Evolutionary conservation across 73 alveolate genomes (phyloP), one percentile per base, ranked within the genome.

Genomic region (Blepharisma japonicum): DNA sequence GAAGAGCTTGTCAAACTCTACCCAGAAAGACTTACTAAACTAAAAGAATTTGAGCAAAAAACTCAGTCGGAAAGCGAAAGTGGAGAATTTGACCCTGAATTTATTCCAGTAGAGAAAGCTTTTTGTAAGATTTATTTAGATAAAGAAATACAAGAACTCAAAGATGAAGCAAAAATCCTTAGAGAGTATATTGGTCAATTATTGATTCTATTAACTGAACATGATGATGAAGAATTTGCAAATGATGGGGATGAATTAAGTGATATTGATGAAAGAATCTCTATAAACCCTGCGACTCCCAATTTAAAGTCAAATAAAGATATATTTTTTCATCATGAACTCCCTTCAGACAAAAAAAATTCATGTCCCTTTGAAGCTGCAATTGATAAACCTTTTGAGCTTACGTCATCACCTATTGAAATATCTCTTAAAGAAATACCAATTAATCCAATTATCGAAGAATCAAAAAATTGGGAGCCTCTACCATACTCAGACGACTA

Each of bases 401-500:
- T 32, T 32, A 32, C 42, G 46, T 61, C 49, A 18, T 20, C 74
- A n/a, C 14, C 14, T 14, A 61, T 9, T 9, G 39, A 61, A 61
- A 25, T 20, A 14, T 11, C n/a, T 2, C 4, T 9, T 2, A 8
- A 61, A 61, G 46, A 9, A 9, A 25, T n/a, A 61, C 18, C 11
- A 61, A 14, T 61, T 25, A 25, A 61, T 2, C 74, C 74, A 14
- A 9, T 25, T 20, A 61, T 61, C 39, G 23, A n/a, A 18, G 74
- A 32, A 32, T 32, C 42, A 0, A 32, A 32, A 32, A 32, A 14
- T 5, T 61, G 39, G 39, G 49, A 61, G 47, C 74, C 74, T 14
- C 14, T 61, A 14, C 49, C 74, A 18, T 8, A 20, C 2, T 9
- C 14, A 8, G 97, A 90, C 47, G 92, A 87, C 66, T 80, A 68